phyloP scores from a whole-genome alignment of 1,139 yeast species.

The Candida frijolesensis region DNA sequence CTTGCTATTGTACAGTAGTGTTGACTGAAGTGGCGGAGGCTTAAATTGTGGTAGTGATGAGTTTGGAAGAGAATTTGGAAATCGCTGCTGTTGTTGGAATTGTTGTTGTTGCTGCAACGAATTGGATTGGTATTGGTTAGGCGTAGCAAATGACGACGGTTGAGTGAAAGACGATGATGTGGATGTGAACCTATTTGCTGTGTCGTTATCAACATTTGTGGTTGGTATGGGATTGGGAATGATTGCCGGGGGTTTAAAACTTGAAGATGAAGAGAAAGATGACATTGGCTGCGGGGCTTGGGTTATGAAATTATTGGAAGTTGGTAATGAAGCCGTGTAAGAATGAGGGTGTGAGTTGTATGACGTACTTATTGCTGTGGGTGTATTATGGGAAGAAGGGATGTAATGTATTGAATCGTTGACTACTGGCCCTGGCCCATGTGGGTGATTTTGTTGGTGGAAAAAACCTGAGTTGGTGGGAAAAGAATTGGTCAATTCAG shows the following conservation, averaged over 20 bases:
- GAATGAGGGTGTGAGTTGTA: constrained; percentile 43
- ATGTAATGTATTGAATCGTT: constrained; percentile 38
- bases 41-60: constrained; percentile 2
- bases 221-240: constrained; percentile 48
- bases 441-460: constrained; percentile 7
- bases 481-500: not conserved
- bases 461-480: constrained; percentile 4
- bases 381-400: constrained; percentile 56
- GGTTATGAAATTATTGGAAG: constrained; percentile 17
- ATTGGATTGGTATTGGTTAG: constrained; percentile 7
- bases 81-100: constrained; percentile 11
- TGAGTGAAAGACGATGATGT: constrained; percentile 9
- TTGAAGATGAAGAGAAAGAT: constrained; percentile 8
- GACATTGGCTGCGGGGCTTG: constrained; percentile 11
- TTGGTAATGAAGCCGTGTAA: constrained; percentile 35
- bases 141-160: constrained; percentile 18
- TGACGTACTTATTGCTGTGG: constrained; percentile 53
- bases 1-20: constrained; percentile 3
- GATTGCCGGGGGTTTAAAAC: constrained; percentile 23
- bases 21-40: constrained; percentile 5
- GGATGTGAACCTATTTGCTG: constrained; percentile 10
- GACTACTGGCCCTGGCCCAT: constrained; percentile 1
- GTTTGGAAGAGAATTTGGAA: constrained; percentile 17
- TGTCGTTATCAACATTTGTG: constrained; percentile 25
- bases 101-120: constrained; percentile 4